Base-by-base conservation (phyloP, 345 rosid species). In the Fremontodendron californicum region DNA sequence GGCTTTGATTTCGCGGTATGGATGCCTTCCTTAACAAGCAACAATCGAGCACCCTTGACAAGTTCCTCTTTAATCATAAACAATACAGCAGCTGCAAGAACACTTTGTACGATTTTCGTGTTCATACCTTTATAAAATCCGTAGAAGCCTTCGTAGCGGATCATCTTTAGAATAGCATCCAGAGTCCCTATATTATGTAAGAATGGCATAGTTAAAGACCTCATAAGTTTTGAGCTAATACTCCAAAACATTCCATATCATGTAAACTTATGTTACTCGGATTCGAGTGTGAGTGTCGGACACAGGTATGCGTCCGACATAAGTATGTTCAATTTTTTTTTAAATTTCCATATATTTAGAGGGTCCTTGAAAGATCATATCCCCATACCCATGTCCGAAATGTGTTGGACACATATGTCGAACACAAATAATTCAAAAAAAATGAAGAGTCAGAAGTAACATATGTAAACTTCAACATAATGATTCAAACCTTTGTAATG, bases 91-190 rank as follows among this genome's bases (percentile, higher is more conserved):
- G 98, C 96, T 0, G 97, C 92, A 35, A 92, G 93, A 76, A 96
- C 98, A 73, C 99, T 96, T 80, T 96, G 99, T 2, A 85, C 84
- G 21, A 93, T 91, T 85, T 92, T 93, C 9, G 96, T 92, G 83
- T 92, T 87, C 99, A 96, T 93, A 62, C 99, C 99, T 78, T 93
- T 91, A 91, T 96, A 95, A 81, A 96, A 93, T 25, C 98, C 94
- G 29, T 82, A 76, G 48, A 88, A 82, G 46, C 98, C 97, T 89
- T 93, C 99, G 6, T 91, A 86, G 8, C 57, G 89, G 31, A 93
- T 85, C 97, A 92, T 96, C 88, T 96, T 93, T 81, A 92, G 84
- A 65, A 93, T 86, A 19, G 98, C 98, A 61, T 96, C 99, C 29
- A 80, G 33, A 18, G 97, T 92, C 45, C 99, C 98, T 95, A 64